Base-by-base conservation (phyloP, 768 basidiomycete species). In the Pleurotus eryngii region DNA sequence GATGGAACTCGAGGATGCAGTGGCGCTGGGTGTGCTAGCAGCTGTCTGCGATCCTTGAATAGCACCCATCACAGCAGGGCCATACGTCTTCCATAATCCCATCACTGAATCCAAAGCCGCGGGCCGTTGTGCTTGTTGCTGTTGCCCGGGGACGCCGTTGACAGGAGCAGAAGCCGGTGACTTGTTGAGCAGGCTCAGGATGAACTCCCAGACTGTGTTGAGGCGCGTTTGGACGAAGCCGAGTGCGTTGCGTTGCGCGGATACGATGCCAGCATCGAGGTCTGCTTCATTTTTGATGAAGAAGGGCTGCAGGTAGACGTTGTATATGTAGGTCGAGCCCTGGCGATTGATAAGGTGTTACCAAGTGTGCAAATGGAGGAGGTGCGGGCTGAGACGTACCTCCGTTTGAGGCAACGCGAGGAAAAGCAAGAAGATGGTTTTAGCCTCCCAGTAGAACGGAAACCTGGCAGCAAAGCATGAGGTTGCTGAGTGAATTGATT, bases 391-490 rank as follows among this genome's bases (percentile, higher is more conserved):
- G 70, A 40, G 51, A 37, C 73, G 48, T 57, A 84, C 88, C 79
- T 87, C 79, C 1, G 80, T 86, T 71, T 88, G 86, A 5, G 87
- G 87, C 15, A 90, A 78, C 7, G 86, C 71, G 45, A 90, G 68
- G 72, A 84, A 90, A 22, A 90, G 74, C 3, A 90, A 66, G 66
- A 89, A 83, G 3, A 83, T 20, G n/a, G 84, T 87, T 63, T 88
- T 84, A 53, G 81, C 46, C 64, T 90, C 89, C 83, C 83, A 88
- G 65, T 89, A 90, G 66, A 90, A 87, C 5, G 89, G 88, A 42
- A 90, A 64, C 88, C 88, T 88, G 63, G 47, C 49, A 20, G 39
- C 54, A n/a, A 40, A 17, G 57, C 42, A 55, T 55, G 30, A 35
- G 30, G 9, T 35, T 35, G 30, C 8, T 68, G 35, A 65, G 61